Conservation (phyloP, 2,329 filamentous ascomycete genomes). For the Orbilia oligospora region DNA sequence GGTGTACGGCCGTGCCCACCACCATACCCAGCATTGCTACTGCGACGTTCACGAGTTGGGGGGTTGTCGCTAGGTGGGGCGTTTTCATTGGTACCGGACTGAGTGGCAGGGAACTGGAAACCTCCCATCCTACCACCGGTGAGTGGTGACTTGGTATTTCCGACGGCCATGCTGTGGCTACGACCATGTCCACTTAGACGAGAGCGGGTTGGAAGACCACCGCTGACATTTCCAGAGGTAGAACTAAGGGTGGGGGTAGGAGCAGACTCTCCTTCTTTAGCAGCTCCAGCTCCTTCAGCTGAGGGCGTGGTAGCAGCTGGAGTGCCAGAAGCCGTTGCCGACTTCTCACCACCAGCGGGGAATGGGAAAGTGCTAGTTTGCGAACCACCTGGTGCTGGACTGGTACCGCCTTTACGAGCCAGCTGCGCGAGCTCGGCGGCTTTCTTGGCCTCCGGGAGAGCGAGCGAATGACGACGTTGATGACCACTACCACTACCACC, state of each 20-base stretch:
- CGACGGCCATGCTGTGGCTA: slow-evolving; percentile 91
- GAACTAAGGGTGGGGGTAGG: slow-evolving; percentile 45
- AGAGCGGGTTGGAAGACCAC: slow-evolving; percentile 69
- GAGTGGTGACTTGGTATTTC: slow-evolving; percentile 69
- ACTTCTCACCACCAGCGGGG: slow-evolving; percentile 76
- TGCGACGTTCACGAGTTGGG: slow-evolving; percentile 81
- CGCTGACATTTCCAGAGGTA: slow-evolving; percentile 49
- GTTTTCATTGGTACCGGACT: slow-evolving; percentile 71
- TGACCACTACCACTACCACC: slow-evolving; percentile 83
- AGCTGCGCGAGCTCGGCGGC: slow-evolving; percentile 91
- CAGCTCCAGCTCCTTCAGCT: slow-evolving; percentile 64
- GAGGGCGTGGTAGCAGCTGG: slow-evolving; percentile 60
- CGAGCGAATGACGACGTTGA: slow-evolving; percentile 92
- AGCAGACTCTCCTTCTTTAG: slow-evolving; percentile 52
- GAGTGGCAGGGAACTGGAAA: slow-evolving; percentile 76
- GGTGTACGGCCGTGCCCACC: slow-evolving; percentile 82
- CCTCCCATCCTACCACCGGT: slow-evolving; percentile 76
- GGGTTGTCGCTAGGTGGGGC: slow-evolving; percentile 68
- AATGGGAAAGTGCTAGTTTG: slow-evolving; percentile 82
- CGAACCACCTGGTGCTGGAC: slow-evolving; percentile 73
- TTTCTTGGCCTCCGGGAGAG: slow-evolving; percentile 95
- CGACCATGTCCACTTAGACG: slow-evolving; percentile 77
- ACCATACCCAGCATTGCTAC: slow-evolving; percentile 71
- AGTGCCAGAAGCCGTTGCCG: slow-evolving; percentile 71
- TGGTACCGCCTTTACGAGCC: slow-evolving; percentile 80